Conservation (phyloP, 805 yeast genomes). For the Candida tammaniensis region DNA sequence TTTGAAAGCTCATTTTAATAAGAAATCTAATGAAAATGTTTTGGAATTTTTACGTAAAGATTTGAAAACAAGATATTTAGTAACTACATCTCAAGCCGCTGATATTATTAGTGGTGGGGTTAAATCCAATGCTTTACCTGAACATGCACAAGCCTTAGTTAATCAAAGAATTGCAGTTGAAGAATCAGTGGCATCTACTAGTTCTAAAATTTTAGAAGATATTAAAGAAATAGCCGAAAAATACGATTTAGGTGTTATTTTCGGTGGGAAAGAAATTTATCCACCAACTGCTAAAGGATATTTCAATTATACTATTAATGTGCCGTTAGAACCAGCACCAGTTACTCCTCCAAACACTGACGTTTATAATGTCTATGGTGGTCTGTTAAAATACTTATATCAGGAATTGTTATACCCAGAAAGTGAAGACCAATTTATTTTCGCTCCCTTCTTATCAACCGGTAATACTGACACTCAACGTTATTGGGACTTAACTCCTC, state of each 20-base stretch:
- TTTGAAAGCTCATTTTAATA: slow-evolving; percentile 32
- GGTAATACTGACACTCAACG: slow-evolving; percentile 40
- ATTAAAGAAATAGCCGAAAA: slow-evolving; percentile 29
- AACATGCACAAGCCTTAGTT: slow-evolving; percentile 39
- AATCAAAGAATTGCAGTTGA: slow-evolving; percentile 48
- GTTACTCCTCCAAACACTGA: slow-evolving; percentile 29
- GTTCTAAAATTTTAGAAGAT: slow-evolving; percentile 27
- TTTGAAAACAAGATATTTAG: slow-evolving; percentile 28
- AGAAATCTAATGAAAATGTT: slow-evolving; percentile 33
- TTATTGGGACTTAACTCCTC: slow-evolving; percentile 37
- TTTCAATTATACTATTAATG: slow-evolving; percentile 24
- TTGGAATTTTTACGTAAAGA: slow-evolving; percentile 29
- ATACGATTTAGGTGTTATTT: slow-evolving; percentile 33
- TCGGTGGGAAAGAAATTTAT: slow-evolving; percentile 20
- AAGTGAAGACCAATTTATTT: slow-evolving; percentile 21
- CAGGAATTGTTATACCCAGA: slow-evolving; percentile 31
- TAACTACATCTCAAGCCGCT: slow-evolving; percentile 47
- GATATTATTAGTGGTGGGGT: slow-evolving; percentile 47
- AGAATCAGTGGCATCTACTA: slow-evolving; percentile 29
- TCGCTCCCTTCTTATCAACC: slow-evolving; percentile 34
- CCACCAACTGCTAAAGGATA: slow-evolving; percentile 27
- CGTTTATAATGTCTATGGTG: slow-evolving; percentile 32
- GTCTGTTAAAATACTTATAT: slow-evolving; percentile 32
- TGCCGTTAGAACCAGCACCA: slow-evolving; percentile 36
- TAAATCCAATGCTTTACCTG: slow-evolving; percentile 51